Evolutionary conservation across 192 early-diverging fungal genomes (phyloP).

Genomic region (Haplosporangium gracile): DNA sequence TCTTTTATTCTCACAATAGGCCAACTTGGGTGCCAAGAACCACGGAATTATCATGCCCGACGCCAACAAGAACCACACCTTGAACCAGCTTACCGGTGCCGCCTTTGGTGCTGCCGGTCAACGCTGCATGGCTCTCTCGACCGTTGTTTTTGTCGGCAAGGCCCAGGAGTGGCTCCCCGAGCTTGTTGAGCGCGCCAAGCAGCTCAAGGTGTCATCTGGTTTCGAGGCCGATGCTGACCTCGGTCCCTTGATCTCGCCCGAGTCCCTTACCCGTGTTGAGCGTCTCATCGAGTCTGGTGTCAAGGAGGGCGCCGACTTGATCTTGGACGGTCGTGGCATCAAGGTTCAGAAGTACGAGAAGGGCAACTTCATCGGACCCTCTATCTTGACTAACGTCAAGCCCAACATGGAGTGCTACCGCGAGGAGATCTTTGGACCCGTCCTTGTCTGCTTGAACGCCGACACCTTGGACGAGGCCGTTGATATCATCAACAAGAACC

Average conservation of each 20-base stretch:
- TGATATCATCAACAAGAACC: slow-evolving; percentile 90
- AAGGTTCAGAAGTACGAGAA: slow-evolving; percentile 81
- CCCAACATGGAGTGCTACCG: slow-evolving; percentile 89
- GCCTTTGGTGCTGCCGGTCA: slow-evolving; percentile 99
- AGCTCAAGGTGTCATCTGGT: slow-evolving; percentile 87
- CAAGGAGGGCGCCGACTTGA: slow-evolving; percentile 87
- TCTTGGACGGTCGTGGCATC: slow-evolving; percentile 90
- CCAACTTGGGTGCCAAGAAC: slow-evolving; percentile 98
- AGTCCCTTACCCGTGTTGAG: slow-evolving; percentile 82
- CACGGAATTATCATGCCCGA: slow-evolving; percentile 96
- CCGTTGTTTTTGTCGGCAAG: slow-evolving; percentile 91
- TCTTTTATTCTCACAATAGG: slow-evolving; percentile 40
- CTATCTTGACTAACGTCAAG: slow-evolving; percentile 83
- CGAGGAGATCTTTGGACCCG: slow-evolving; percentile 98
- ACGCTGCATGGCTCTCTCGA: slow-evolving; percentile 98
- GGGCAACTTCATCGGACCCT: slow-evolving; percentile 97
- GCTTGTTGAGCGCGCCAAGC: slow-evolving; percentile 86
- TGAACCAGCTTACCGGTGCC: slow-evolving; percentile 92
- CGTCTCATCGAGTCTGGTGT: slow-evolving; percentile 84
- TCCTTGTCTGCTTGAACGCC: slow-evolving; percentile 85
- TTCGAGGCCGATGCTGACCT: slow-evolving; percentile 90
- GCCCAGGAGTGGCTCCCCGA: slow-evolving; percentile 89
- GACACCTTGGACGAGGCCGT: slow-evolving; percentile 94
- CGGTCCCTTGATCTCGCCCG: slow-evolving; percentile 89
- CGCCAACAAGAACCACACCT: slow-evolving; percentile 94